Evolutionary conservation across 2,329 filamentous ascomycete genomes (phyloP).

Genomic region (Colletotrichum gigasporum): DNA sequence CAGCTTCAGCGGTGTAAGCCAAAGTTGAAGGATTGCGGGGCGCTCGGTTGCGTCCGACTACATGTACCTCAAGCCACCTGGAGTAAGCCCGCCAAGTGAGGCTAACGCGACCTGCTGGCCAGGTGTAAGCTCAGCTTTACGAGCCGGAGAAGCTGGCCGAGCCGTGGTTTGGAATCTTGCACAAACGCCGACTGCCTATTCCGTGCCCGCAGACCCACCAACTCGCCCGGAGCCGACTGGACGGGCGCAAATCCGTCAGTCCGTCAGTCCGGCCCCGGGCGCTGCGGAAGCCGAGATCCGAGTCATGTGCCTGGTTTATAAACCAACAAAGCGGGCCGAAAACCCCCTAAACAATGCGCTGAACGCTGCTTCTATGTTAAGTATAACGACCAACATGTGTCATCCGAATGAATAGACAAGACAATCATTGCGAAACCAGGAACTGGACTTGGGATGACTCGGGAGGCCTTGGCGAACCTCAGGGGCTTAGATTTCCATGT

Average conservation of each 20-base stretch:
- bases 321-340: constrained; percentile 1
- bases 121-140: background rate
- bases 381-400: background rate
- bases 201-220: background rate
- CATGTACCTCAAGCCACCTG: background rate
- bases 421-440: constrained; percentile 13
- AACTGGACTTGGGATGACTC: constrained; percentile 10
- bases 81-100: background rate
- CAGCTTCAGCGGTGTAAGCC: background rate
- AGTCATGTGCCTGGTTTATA: constrained; percentile 3
- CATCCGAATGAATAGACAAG: background rate
- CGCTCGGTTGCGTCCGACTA: background rate
- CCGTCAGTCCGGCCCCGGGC: background rate
- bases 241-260: too few relatives aligned
- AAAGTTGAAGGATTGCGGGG: constrained; percentile 6
- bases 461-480: background rate
- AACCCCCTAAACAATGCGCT: background rate
- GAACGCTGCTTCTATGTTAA: background rate
- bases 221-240: constrained; percentile 5
- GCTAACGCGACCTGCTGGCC: background rate
- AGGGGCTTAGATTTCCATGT: background rate
- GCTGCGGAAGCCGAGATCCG: background rate
- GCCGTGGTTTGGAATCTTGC: background rate
- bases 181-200: background rate
- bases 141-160: background rate